Conservation (phyloP, 345 rosid genomes). For the Zanthoxylum bungeanum region DNA sequence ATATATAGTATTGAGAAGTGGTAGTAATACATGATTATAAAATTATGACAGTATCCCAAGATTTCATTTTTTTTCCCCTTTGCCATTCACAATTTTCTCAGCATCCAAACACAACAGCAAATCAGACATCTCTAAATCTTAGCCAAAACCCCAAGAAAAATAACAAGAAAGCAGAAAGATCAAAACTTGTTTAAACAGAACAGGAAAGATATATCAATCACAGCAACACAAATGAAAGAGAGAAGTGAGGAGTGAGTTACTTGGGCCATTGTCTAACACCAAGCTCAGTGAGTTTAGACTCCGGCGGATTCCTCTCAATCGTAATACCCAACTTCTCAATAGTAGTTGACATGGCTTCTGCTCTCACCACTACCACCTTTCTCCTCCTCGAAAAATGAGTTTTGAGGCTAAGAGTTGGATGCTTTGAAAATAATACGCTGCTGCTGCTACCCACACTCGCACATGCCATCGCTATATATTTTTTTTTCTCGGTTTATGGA, state of each 20-base stretch:
- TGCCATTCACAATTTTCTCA: neutral
- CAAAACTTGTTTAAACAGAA: neutral
- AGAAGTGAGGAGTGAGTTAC: constrained; percentile 24
- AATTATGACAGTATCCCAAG: neutral
- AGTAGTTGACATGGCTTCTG: constrained; percentile 47
- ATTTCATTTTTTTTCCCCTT: neutral
- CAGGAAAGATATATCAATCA: neutral
- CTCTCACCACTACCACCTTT: constrained; percentile 25
- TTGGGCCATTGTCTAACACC: constrained; percentile 84
- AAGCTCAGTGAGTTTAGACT: constrained; percentile 67
- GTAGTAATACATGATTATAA: neutral
- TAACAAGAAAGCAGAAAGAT: neutral
- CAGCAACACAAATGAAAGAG: neutral
- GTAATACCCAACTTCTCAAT: constrained; percentile 64
- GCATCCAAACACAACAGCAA: neutral
- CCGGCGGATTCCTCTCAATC: constrained; percentile 67
- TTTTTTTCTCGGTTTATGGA: too few species aligned
- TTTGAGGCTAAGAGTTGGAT: too few species aligned
- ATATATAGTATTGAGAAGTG: too few species aligned
- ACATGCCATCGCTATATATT: too few species aligned
- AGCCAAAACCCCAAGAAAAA: neutral
- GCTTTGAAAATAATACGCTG: too few species aligned
- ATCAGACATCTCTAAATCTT: neutral
- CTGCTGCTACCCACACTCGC: too few species aligned
- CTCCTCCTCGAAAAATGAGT: too few species aligned